A percentile compares a stretch with the other conserved stretches of the same genome.
Conservation (phyloP, 176 grass and related monocot genomes). For the Zoysia japonica region DNA sequence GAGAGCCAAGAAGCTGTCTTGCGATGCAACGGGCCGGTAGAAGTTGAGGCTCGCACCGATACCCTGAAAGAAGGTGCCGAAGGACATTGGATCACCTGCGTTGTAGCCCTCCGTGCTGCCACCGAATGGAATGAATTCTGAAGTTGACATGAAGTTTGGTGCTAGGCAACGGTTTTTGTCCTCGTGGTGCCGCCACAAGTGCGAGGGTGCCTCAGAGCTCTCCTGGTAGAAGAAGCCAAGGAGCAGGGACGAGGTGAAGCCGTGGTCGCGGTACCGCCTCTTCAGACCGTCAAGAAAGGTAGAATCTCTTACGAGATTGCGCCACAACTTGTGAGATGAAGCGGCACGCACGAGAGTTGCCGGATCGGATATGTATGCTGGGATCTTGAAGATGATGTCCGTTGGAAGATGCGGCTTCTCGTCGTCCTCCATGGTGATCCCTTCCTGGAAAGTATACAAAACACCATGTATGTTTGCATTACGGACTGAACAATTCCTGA, state of each 20-base stretch:
- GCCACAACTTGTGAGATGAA: conserved; percentile 37
- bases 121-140: conserved; percentile 8
- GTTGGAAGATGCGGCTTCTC: not conserved
- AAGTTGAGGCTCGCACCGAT: conserved; percentile 35
- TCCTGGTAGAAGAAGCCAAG: conserved; percentile 39
- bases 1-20: conserved; percentile 15
- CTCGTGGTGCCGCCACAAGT: not conserved
- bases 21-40: not conserved
- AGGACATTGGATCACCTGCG: not conserved
- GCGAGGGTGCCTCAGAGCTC: not conserved
- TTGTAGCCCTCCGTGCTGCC: not conserved
- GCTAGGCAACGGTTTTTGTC: conserved; percentile 13
- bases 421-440: not conserved
- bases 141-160: conserved; percentile 14
- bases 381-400: conserved; percentile 31
- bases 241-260: conserved; percentile 33
- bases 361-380: conserved; percentile 15
- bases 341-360: not conserved
- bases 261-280: not conserved
- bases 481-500: not conserved
- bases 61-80: conserved; percentile 16
- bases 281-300: conserved; percentile 13
- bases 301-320: conserved; percentile 7
- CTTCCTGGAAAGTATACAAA: not conserved
- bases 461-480: not conserved